Percentiles rank a stretch among this genome's conserved stretches.
Conservation (phyloP, 2,329 filamentous ascomycete species). For the Plectosphaerella cucumerina region DNA sequence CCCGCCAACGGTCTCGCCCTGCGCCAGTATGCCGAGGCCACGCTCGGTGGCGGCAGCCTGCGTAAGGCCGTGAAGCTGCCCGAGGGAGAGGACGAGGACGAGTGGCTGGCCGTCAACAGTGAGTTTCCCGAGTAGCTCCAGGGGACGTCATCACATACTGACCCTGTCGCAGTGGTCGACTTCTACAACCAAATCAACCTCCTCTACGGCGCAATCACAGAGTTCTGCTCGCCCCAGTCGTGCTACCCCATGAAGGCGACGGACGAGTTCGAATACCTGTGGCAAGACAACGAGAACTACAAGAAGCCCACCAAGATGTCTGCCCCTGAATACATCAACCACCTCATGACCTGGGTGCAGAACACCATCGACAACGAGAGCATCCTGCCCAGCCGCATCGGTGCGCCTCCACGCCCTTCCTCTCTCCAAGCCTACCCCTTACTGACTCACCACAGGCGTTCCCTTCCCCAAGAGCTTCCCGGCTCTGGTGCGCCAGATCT, state of each 20-base stretch:
- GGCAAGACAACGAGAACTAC: constrained; percentile 93
- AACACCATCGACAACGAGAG: constrained; percentile 92
- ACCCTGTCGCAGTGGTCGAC: constrained; percentile 71
- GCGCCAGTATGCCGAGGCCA: constrained; percentile 96
- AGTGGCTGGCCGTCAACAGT: constrained; percentile 98
- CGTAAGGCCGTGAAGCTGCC: constrained; percentile 95
- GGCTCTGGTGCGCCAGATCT: constrained; percentile 85
- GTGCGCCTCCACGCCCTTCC: constrained; percentile 32
- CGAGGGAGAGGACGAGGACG: constrained; percentile 94
- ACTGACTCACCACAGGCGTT: constrained; percentile 54
- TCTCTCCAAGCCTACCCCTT: background rate
- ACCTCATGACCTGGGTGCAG: constrained; percentile 96
- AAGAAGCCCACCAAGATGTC: constrained; percentile 98
- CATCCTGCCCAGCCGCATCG: constrained; percentile 91
- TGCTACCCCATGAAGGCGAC: constrained; percentile 99
- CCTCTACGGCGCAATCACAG: constrained; percentile 96
- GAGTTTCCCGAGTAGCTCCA: constrained; percentile 24
- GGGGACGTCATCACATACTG: background rate
- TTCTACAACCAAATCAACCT: constrained; percentile 99
- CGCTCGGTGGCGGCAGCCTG: constrained; percentile 88
- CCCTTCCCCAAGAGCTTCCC: constrained; percentile 94
- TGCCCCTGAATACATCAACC: constrained; percentile 94
- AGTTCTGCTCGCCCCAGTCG: constrained; percentile 95
- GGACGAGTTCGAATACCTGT: constrained; percentile 99
- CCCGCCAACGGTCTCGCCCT: constrained; percentile 79